phyloP scores from a whole-genome alignment of 164 flowering plant species.

The grape (Vitis vinifera) region ASM3070453v1 NC_081807.1:6672501-6673000 shows the following conservation, averaged over 20 bases:
- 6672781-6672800: conserved; percentile 86
- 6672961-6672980: conserved; percentile 86
- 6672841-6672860: conserved; percentile 99
- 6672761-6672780: conserved; percentile 80
- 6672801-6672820: conserved; percentile 95
- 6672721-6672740: conserved; percentile 97
- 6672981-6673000: conserved; percentile 43
- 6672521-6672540: too few relatives aligned
- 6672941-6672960: conserved; percentile 90
- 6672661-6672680: too few relatives aligned
- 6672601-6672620: too few relatives aligned
- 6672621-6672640: too few relatives aligned
- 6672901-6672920: conserved; percentile 74
- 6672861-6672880: conserved; percentile 86
- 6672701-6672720: conserved; percentile 94
- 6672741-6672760: conserved; percentile 98
- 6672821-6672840: conserved; percentile 83
- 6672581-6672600: too few relatives aligned
- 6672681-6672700: too few relatives aligned
- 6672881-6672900: conserved; percentile 79
- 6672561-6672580: too few relatives aligned
- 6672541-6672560: too few relatives aligned
- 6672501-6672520: too few relatives aligned
- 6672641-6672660: too few relatives aligned
- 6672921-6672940: conserved; percentile 88